These are phyloP conservation scores for Trypanosoma avium DNA, from an alignment of 208 protist genomes.

Conservation along the genomic window DNA sequence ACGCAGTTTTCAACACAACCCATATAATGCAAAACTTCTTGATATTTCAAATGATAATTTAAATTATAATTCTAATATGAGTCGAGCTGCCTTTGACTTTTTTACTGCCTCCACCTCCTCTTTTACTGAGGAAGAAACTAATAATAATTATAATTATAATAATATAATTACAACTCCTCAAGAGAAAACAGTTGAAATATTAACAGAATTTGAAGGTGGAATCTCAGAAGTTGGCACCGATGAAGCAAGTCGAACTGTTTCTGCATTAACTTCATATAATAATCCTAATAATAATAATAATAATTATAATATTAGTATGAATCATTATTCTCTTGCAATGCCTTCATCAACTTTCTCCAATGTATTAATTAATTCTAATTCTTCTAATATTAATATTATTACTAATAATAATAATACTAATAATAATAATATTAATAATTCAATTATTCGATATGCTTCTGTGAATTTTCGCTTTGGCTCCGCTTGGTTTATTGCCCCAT, in stretches of 20 bases:
- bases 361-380: no score
- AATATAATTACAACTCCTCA: no score
- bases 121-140: no score
- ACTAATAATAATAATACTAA: not conserved
- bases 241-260: not conserved
- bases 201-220: slow-evolving; percentile 13
- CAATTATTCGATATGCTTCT: slow-evolving; percentile 70
- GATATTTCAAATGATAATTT: not conserved
- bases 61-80: not conserved
- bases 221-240: slow-evolving; percentile 24
- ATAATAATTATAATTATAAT: no score
- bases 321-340: no score
- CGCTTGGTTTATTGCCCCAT: slow-evolving; percentile 85
- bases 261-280: not conserved
- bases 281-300: not conserved
- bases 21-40: slow-evolving; percentile 13
- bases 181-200: no score
- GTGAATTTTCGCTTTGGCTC: slow-evolving; percentile 89
- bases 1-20: slow-evolving; percentile 22
- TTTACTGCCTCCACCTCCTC: not conserved
- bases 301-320: not conserved
- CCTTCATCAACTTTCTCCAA: no score
- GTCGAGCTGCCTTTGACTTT: slow-evolving; percentile 10
- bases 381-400: no score
- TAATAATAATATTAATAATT: not conserved